Evolutionary conservation across 2,329 filamentous ascomycete species (phyloP).

Genomic region (Dactylellina haptotyla): DNA sequence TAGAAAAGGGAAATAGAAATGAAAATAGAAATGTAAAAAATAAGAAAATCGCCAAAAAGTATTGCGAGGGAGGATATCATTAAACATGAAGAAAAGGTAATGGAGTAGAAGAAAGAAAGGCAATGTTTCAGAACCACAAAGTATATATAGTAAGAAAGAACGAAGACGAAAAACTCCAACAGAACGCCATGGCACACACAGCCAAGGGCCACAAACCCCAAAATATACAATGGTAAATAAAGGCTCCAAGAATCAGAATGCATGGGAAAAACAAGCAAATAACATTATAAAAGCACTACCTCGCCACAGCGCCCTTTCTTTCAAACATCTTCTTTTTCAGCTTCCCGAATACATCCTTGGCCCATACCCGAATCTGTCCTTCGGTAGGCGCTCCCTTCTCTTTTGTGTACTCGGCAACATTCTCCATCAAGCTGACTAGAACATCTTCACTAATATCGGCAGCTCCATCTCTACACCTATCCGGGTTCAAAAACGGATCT

Average conservation of each 20-base stretch:
- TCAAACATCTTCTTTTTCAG: constrained; percentile 57
- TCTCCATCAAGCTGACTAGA: constrained; percentile 57
- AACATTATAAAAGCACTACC: background rate
- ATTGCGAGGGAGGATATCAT: constrained; percentile 33
- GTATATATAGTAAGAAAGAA: constrained; percentile 26
- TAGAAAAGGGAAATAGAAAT: background rate
- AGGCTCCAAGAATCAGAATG: background rate
- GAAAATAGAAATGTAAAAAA: constrained; percentile 6
- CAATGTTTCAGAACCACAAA: constrained; percentile 1
- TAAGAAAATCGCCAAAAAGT: constrained; percentile 10
- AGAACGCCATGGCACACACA: constrained; percentile 39
- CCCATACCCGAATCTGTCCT: constrained; percentile 57
- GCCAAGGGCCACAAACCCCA: constrained; percentile 19
- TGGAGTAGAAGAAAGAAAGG: background rate
- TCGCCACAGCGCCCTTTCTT: constrained; percentile 26
- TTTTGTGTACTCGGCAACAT: constrained; percentile 58
- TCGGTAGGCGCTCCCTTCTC: constrained; percentile 57
- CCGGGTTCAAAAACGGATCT: constrained; percentile 73
- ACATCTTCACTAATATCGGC: constrained; percentile 58
- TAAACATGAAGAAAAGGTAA: constrained; percentile 23
- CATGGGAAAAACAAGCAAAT: background rate
- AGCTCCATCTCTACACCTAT: constrained; percentile 54
- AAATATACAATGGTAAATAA: constrained; percentile 32
- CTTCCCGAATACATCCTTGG: constrained; percentile 57
- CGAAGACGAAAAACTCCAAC: constrained; percentile 26